These are phyloP conservation scores for Caryopteris hybrid DNA, from an alignment of 305 asterid species.

Conservation along the genomic window DNA sequence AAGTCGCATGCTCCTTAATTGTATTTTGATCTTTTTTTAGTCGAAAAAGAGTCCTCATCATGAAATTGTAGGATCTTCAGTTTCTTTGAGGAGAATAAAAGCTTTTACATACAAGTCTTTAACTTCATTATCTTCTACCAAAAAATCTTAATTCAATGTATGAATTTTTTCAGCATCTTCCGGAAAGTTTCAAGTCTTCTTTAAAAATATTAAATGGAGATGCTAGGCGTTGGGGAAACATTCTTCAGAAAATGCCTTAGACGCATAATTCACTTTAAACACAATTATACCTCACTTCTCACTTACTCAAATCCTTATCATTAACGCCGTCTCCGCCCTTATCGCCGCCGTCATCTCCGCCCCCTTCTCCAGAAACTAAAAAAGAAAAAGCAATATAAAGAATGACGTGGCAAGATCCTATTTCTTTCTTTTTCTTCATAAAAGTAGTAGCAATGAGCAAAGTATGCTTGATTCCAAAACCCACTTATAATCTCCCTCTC, in stretches of 20 bases:
- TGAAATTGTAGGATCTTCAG: not conserved
- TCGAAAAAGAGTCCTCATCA: not conserved
- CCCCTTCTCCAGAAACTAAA: not conserved
- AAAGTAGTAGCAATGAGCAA: slow-evolving; percentile 19
- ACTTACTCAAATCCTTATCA: slow-evolving; percentile 23
- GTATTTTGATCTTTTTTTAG: slow-evolving; percentile 3
- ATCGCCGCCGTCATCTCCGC: not conserved
- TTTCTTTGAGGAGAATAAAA: not conserved
- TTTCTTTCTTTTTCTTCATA: slow-evolving; percentile 18
- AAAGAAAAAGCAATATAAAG: slow-evolving; percentile 13
- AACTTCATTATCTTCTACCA: too few relatives aligned
- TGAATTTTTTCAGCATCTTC: too few relatives aligned
- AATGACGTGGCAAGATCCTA: slow-evolving; percentile 29
- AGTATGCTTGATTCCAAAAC: slow-evolving; percentile 32
- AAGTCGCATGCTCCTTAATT: not conserved
- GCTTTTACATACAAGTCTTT: not conserved
- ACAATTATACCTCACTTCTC: slow-evolving; percentile 43
- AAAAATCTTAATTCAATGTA: too few relatives aligned
- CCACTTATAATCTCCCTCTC: slow-evolving; percentile 18
- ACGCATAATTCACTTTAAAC: slow-evolving; percentile 31
- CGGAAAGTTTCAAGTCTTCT: too few relatives aligned
- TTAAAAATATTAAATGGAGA: too few relatives aligned
- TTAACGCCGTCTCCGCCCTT: not conserved
- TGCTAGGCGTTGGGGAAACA: not conserved
- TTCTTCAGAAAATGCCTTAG: slow-evolving; percentile 22